Evolutionary conservation across 75 land plant genomes (phyloP), one percentile per base, ranked within the genome.

Genomic region (Ceratopteris richardii): DNA sequence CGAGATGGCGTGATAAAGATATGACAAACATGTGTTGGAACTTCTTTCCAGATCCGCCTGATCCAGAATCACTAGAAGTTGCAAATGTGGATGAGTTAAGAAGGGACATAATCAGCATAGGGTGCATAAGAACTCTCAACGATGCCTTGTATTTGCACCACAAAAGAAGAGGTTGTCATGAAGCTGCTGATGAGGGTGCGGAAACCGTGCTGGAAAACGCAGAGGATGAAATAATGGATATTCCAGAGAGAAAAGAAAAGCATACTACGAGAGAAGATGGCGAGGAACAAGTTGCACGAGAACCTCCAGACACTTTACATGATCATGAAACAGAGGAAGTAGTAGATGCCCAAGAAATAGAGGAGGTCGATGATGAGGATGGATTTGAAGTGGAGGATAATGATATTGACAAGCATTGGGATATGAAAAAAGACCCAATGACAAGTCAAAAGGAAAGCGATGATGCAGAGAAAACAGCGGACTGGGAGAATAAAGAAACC

Each of bases 41-140:
- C 17, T 64, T 72, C 52, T 92, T 92, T 64, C 97, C 95, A 30
- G 80, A 82, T 19, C 97, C 94, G 4, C 97, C 97, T 53, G 78
- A 82, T 51, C 82, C 81, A 17, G 76, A 76, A 11, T 71, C 74
- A 9, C 74, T 88, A 22, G 66, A 63, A 18, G 28, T 64, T 26
- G 29, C 60, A 9, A 74, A 78, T 50, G 58, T 64, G 21, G 59
- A 65, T 28, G 31, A 4, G 0, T 43, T 57, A 17, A 52, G 57
- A 28, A 74, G 82, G n/a, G 90, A 88, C 61, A 65, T 61, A 51
- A 69, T 92, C 19, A 88, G 90, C 72, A 78, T 92, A 25, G 95
- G 85, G 59, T 92, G 97, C 57, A 71, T 51, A 13, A 72, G 39
- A 19, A 76, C 76, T 4, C 57, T 92, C 48, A 92, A 88, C 51